A percentile compares a stretch with the other conserved stretches of the same genome.
phyloP scores from a whole-genome alignment of 345 rosid genomes.

The Acer saccharum region DNA sequence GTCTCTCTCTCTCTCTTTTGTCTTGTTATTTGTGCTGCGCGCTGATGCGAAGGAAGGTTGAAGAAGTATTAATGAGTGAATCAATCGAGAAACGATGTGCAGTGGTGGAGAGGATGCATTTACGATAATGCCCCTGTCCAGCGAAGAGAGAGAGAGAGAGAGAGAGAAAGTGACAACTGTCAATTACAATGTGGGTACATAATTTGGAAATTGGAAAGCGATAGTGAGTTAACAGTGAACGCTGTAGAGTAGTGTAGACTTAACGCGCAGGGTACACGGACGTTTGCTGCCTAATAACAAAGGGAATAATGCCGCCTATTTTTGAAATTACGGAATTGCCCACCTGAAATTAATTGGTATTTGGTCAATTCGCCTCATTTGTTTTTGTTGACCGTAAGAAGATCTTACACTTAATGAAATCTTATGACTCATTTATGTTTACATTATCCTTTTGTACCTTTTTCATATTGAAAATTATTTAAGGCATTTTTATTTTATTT shows the following conservation, averaged over 20 bases:
- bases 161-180: neutral
- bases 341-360: neutral
- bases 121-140: constrained; percentile 12
- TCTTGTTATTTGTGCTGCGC: constrained; percentile 8
- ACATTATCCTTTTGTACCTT: too few relatives aligned
- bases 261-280: neutral
- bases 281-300: neutral
- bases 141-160: neutral
- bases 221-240: too few relatives aligned
- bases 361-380: too few relatives aligned
- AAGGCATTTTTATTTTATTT: too few relatives aligned
- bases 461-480: too few relatives aligned
- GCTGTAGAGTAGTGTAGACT: too few relatives aligned
- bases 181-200: neutral
- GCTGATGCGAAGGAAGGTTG: constrained; percentile 4
- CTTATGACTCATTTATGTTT: too few relatives aligned
- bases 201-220: too few relatives aligned
- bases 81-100: constrained; percentile 20
- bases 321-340: neutral
- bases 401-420: neutral
- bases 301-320: neutral
- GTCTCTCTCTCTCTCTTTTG: neutral
- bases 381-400: too few relatives aligned
- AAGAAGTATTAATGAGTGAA: constrained; percentile 14
- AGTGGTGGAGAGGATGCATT: neutral